Base-by-base conservation (phyloP, 805 yeast species). In the Metschnikowia orientalis region DNA sequence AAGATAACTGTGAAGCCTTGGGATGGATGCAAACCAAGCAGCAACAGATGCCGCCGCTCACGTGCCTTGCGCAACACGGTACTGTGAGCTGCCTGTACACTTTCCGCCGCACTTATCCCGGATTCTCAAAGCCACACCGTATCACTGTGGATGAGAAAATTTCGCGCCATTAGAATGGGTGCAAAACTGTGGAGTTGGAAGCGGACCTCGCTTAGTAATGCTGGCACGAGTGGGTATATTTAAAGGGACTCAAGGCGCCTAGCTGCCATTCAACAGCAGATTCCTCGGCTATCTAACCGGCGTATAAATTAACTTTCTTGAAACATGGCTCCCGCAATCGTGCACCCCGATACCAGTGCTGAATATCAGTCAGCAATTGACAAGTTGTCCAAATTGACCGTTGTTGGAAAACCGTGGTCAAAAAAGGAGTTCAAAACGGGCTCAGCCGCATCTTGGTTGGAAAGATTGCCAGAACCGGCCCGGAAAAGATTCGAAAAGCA, bases 401-500 rank as follows among this genome's bases (percentile, higher is more conserved):
- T 36, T 16, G 33, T 42, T n/a, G 46, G 48, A 11, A 38, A 30
- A 10, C 28, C 32, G 4, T 33, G 28, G 13, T 29, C 33, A 32
- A 26, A 28, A 16, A 44, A 38, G 20, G 16, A 34, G 8, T 36
- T 38, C 26, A 42, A 39, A 20, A 35, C 42, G 3, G 48, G 47
- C 3, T 4, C 34, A 11, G 35, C 34, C 6, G 46, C 41, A 4
- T 42, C 48, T 8, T 42, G 47, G 45, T 29, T 42, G 14, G 45
- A 45, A 23, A 37, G 24, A 8, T 40, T 54, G 34, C 59, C 58
- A 5, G 48, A 35, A 12, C 30, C 54, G 2, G 45, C 60, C 23
- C 46, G 45, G 30, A 41, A 38, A n/a, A 41, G 60, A 23, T 48
- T 38, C 32, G 53, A 49, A 6, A 53, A 43, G 29, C 40, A 53